Evolutionary conservation across 208 protist genomes (phyloP).

Genomic region (Leishmania major): DNA sequence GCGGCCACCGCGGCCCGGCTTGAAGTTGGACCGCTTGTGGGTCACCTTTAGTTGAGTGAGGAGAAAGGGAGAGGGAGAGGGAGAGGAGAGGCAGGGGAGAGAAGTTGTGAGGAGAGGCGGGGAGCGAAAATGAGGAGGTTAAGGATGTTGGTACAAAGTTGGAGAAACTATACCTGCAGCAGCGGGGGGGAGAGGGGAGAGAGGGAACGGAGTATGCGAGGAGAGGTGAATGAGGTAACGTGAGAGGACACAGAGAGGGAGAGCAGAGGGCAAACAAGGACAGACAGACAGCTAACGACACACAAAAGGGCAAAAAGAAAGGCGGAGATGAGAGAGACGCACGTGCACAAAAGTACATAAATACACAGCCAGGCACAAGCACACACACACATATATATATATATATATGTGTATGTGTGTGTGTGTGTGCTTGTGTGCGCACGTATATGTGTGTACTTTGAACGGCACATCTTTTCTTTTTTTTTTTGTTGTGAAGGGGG

Average conservation of each 20-base stretch:
- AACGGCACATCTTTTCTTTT: neutral
- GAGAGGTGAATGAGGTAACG: conserved; percentile 1
- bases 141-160: neutral
- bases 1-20: conserved; percentile 55
- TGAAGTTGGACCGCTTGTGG: conserved; percentile 75
- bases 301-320: conserved; percentile 3
- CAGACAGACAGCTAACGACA: conserved; percentile 13
- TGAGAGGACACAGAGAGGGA: neutral
- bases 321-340: neutral
- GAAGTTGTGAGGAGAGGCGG: conserved; percentile 1
- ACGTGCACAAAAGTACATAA: neutral
- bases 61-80: neutral
- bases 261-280: conserved; percentile 11
- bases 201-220: neutral
- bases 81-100: conserved; percentile 10
- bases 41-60: conserved; percentile 51
- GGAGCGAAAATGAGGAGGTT: neutral
- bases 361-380: neutral
- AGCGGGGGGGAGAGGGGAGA: neutral
- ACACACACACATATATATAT: neutral
- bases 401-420: neutral
- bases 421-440: neutral
- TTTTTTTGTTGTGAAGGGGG: too few species aligned
- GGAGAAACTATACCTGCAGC: neutral
- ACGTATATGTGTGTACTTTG: neutral